Percentiles rank a stretch among this genome's conserved stretches.
These are phyloP conservation scores for Cladosporium velox DNA, from an alignment of 2,329 filamentous ascomycete genomes.

Conservation along the genomic window DNA sequence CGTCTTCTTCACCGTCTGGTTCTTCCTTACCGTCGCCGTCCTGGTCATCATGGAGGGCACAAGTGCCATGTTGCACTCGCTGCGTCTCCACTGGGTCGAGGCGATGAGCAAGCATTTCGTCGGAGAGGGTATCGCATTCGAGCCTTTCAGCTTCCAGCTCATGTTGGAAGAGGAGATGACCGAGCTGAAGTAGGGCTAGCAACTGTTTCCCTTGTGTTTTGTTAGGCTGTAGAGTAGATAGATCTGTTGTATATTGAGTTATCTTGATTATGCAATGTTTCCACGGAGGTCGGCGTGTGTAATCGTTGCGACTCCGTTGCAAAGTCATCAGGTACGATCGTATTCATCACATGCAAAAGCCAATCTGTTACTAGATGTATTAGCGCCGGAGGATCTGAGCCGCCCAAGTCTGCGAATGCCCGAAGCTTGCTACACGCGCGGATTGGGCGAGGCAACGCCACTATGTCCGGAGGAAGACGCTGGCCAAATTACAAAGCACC, in stretches of 20 bases:
- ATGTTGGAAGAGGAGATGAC: constrained; percentile 75
- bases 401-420: background rate
- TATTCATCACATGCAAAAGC: background rate
- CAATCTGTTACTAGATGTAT: background rate
- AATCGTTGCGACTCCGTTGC: background rate
- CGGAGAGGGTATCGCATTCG: constrained; percentile 78
- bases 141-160: constrained; percentile 83
- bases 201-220: constrained; percentile 9
- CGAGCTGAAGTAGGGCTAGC: constrained; percentile 36
- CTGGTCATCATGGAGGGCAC: constrained; percentile 95
- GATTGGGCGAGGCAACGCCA: background rate
- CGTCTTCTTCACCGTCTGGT: constrained; percentile 84
- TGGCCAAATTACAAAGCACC: background rate
- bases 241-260: constrained; percentile 19
- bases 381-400: background rate
- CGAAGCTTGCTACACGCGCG: background rate
- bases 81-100: constrained; percentile 94
- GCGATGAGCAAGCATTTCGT: constrained; percentile 98
- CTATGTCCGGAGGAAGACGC: background rate
- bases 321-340: background rate
- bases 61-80: constrained; percentile 89
- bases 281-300: background rate
- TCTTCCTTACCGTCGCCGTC: constrained; percentile 76
- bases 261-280: constrained; percentile 1
- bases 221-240: constrained; percentile 20